Base-by-base conservation (phyloP, 345 rosid genomes). In the Euclidium syriacum region DNA sequence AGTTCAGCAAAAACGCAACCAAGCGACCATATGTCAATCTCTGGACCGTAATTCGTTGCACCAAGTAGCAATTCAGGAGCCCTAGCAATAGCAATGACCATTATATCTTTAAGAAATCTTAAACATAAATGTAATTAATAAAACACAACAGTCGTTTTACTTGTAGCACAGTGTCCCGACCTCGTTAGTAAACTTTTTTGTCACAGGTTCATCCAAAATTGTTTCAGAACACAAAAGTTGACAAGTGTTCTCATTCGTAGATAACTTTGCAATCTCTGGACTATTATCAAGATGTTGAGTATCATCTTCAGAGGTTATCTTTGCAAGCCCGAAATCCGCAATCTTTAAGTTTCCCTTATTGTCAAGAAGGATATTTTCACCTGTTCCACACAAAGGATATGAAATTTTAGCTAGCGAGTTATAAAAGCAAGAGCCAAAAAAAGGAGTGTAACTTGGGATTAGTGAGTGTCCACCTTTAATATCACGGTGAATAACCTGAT, bases 21-120 rank as follows among this genome's bases (percentile, higher is more conserved):
- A 54, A 89, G 96, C 4, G 98, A 89, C 96, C 96, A 89, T 87
- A 89, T 90, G 67, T 89, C 96, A 72, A 89, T 94, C 29, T 95
- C 94, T 58, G 98, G 96, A 50, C 96, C 94, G 60, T 92, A 92
- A 65, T 87, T 87, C 15, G 97, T 89, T 56, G 97, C 79, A 61
- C 98, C 98, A 69, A 92, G 97, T 44, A 92, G 82, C 78, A 92
- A 82, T 55, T 92, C 98, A 2, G 98, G 98, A 25, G 99, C 97
- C 76, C 99, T 92, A 76, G n/a, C n/a, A n/a, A 76, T 23, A 20
- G 6, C 29, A 20, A 8, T 26, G 56, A n/a, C n/a, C n/a, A n/a
- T n/a, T n/a, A n/a, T n/a, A n/a, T n/a, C n/a, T n/a, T n/a, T n/a
- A n/a, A n/a, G n/a, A n/a, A n/a, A n/a, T n/a, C n/a, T n/a, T n/a